Percentiles rank a stretch among this genome's conserved stretches.
Conservation (phyloP, 257 asterid genomes). For the Cinchona pubescens region DNA sequence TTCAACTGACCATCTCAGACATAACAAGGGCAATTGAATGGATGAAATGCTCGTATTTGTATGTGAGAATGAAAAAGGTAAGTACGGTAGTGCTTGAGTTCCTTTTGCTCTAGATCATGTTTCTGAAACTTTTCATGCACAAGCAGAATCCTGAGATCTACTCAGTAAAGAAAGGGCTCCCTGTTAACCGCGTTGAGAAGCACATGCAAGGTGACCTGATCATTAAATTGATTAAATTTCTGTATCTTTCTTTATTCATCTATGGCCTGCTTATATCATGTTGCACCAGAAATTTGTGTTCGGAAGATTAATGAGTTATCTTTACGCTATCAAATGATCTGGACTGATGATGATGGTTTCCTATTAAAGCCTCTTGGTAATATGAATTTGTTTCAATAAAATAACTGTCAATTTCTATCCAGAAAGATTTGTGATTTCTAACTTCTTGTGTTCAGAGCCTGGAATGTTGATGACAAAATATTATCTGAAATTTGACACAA, state of each 20-base stretch:
- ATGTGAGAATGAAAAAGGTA: slow-evolving; percentile 94
- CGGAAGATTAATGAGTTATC: slow-evolving; percentile 84
- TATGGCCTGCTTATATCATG: slow-evolving; percentile 23
- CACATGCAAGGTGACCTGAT: slow-evolving; percentile 72
- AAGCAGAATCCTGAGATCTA: slow-evolving; percentile 84
- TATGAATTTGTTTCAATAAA: slow-evolving; percentile 14
- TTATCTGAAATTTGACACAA: slow-evolving; percentile 90
- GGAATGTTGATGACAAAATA: slow-evolving; percentile 95
- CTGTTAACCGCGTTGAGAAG: slow-evolving; percentile 57
- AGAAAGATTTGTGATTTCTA: slow-evolving; percentile 12
- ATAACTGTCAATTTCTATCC: slow-evolving; percentile 9
- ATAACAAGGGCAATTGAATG: slow-evolving; percentile 90
- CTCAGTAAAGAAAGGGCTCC: slow-evolving; percentile 54
- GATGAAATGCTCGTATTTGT: slow-evolving; percentile 92
- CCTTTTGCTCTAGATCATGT: slow-evolving; percentile 15
- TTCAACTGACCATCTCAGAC: slow-evolving; percentile 82
- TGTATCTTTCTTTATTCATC: not conserved
- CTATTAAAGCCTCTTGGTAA: slow-evolving; percentile 87
- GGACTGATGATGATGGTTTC: slow-evolving; percentile 97
- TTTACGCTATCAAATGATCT: slow-evolving; percentile 72
- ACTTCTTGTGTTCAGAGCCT: slow-evolving; percentile 57
- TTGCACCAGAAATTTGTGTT: slow-evolving; percentile 70
- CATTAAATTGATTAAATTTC: slow-evolving; percentile 18
- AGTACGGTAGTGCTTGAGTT: slow-evolving; percentile 29
- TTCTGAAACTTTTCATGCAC: slow-evolving; percentile 37